These are phyloP conservation scores for Vitis rupestris DNA, from an alignment of 164 flowering plant genomes.

Conservation along the genomic window DNA sequence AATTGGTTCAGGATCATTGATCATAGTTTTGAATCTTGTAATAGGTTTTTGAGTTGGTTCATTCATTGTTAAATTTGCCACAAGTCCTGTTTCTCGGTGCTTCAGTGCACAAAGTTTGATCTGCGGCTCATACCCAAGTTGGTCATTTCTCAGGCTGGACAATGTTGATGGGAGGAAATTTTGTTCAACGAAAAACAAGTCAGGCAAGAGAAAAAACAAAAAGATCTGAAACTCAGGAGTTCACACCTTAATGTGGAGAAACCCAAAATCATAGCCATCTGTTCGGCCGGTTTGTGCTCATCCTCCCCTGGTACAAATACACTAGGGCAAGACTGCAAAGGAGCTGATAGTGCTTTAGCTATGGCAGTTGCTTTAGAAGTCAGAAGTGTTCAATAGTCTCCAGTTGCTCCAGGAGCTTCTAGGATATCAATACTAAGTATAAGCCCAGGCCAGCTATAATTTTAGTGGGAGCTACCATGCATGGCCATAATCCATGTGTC, in stretches of 20 bases:
- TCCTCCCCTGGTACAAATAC: conserved; percentile 92
- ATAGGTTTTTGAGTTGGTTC: too few relatives aligned
- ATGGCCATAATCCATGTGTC: conserved; percentile 79
- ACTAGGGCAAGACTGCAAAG: conserved; percentile 54
- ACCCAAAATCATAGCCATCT: conserved; percentile 93
- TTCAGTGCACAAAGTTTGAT: too few relatives aligned
- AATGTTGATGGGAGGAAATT: too few relatives aligned
- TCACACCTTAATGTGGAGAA: conserved; percentile 89
- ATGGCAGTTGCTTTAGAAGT: conserved; percentile 91
- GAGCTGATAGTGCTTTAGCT: conserved; percentile 80
- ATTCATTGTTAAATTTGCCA: too few relatives aligned
- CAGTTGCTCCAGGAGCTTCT: conserved; percentile 99
- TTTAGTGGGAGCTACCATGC: conserved; percentile 99
- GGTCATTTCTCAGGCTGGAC: too few relatives aligned
- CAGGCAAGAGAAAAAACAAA: not conserved
- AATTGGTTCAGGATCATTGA: too few relatives aligned
- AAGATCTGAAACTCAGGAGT: not conserved
- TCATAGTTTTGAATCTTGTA: too few relatives aligned
- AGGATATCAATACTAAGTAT: conserved; percentile 88
- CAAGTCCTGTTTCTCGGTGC: too few relatives aligned
- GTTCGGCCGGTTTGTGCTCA: conserved; percentile 72
- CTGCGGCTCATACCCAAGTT: too few relatives aligned
- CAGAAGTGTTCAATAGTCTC: conserved; percentile 87
- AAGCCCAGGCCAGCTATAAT: conserved; percentile 94
- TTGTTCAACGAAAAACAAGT: too few relatives aligned